Base-by-base conservation (phyloP, 1,284 basidiomycete species). In the Heimioporus retisporus region DNA sequence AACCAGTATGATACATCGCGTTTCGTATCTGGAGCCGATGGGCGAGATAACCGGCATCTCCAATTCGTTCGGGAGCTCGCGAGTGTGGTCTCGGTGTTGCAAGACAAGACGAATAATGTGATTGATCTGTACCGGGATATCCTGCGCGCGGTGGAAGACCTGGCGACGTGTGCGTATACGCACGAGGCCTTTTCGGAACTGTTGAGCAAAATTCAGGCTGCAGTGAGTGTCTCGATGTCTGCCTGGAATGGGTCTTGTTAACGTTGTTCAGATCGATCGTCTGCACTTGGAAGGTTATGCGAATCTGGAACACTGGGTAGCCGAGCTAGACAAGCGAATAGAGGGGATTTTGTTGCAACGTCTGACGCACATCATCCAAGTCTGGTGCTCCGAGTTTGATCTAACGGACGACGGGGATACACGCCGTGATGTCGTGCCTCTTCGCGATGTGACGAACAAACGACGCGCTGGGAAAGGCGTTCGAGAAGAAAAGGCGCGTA, bases 301-400 rank as follows among this genome's bases (percentile, higher is more conserved):
- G 10, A 99, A 99, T 75, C 88, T 99, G n/a, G 96, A 98, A 67
- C 89, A 95, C 61, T 99, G 97, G 97, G 96, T 98, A 0, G 88
- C 91, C 1, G 91, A 94, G 63, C 87, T 99, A 15, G 97, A 99
- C 77, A 87, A 89, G 71, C 89, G 91, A 68, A 96, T 99, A 75
- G 96, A 98, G 75, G 83, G 80, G 2, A 94, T 96, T 55, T 84
- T 99, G 1, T 82, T 93, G n/a, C 88, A 90, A 66, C 89, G 98
- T 16, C 81, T 99, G 40, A 84, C 86, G 6, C 87, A 92, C 44
- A 92, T 97, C 68, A 93, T 96, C 61, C 89, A 93, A 71, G 86
- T 92, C 0, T 99, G 96, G 96, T 98, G 95, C 74, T 79, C 84
- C 0, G 95, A 96, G 75, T 98, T 99, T 75, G 90, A 92, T 69